Evolutionary conservation across 805 yeast genomes (phyloP), one percentile per base, ranked within the genome.

Genomic region (Metschnikowia bowlesiae): DNA sequence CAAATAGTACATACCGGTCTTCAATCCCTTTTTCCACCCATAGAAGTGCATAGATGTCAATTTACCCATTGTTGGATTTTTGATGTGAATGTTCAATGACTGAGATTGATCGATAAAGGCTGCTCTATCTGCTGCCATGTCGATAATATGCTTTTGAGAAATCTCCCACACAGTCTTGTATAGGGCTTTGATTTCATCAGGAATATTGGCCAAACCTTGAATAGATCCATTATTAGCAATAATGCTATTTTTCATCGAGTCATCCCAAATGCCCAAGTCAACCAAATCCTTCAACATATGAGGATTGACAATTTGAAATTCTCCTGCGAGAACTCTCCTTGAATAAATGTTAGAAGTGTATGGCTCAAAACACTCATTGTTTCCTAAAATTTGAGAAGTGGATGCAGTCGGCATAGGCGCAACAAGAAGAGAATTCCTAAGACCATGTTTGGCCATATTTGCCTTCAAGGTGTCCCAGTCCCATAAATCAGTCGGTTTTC

Each of bases 1-100:
- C 69, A 94, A 76, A 72, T 94, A 94, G 78, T 94, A 94, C 95
- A 94, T 92, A 64, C 99, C 99, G 5, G 99, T 94, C 80, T 94
- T 94, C 67, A 94, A 80, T 53, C 99, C 99, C 76, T 87, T 89
- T 76, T 88, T 87, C 99, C 99, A 94, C 44, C 97, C 98, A 66
- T 94, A 92, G 78, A 94, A 94, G 70, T 94, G 99, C 97, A 94
- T 94, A 57, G 94, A 83, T 6, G 98, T 94, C 65, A 94, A 79
- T 70, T 94, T 94, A 62, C 96, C 96, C 92, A 89, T 87, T 2
- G 98, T 90, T 53, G 97, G 97, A 53, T 84, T 84, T 66, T 80
- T 82, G 69, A 94, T 77, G 73, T 89, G 91, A 56, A 94, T 83
- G 68, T 92, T 94, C 78, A 94, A 75, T 43, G 94, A 85, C 75